Conservation (phyloP, 768 basidiomycete species). For the Mycena venus region DNA sequence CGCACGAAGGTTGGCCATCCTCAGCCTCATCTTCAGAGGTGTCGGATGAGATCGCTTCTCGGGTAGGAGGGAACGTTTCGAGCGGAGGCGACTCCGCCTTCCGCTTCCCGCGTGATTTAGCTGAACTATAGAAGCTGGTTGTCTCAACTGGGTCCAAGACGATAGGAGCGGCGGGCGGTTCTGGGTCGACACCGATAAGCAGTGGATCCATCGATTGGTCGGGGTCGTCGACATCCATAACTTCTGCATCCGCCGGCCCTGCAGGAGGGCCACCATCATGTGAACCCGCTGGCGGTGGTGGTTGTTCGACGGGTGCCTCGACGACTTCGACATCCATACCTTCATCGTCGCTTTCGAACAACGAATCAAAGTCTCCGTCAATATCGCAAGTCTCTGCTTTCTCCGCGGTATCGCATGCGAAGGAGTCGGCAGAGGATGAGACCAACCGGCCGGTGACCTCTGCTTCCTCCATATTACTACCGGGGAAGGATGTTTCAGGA, state of each 20-base stretch:
- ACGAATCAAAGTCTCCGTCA: conserved; percentile 21
- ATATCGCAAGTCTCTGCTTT: not conserved
- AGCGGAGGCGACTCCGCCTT: conserved; percentile 17
- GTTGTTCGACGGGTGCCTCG: not conserved
- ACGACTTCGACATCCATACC: conserved; percentile 12
- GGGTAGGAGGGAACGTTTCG: conserved; percentile 1
- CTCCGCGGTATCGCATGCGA: not conserved
- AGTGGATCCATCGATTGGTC: conserved; percentile 22
- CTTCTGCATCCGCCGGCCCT: not conserved
- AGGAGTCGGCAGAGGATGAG: conserved; percentile 8
- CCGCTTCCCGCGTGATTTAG: conserved; percentile 27
- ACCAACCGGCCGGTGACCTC: conserved; percentile 15
- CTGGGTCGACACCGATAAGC: not conserved
- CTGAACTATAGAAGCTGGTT: conserved; percentile 16
- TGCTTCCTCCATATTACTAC: conserved; percentile 22
- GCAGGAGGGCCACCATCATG: conserved; percentile 8
- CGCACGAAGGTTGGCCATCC: conserved; percentile 33
- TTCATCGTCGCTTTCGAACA: too few relatives aligned
- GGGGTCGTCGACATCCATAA: conserved; percentile 18
- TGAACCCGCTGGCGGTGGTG: not conserved
- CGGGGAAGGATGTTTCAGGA: conserved; percentile 18
- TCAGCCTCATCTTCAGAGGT: conserved; percentile 32
- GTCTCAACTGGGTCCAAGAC: not conserved
- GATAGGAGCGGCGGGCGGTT: not conserved
- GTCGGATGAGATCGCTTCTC: conserved; percentile 12